Evolutionary conservation across 1,284 basidiomycete genomes (phyloP), one percentile per base, ranked within the genome.

Genomic region (Anthracocystis panici-leucophaei): DNA sequence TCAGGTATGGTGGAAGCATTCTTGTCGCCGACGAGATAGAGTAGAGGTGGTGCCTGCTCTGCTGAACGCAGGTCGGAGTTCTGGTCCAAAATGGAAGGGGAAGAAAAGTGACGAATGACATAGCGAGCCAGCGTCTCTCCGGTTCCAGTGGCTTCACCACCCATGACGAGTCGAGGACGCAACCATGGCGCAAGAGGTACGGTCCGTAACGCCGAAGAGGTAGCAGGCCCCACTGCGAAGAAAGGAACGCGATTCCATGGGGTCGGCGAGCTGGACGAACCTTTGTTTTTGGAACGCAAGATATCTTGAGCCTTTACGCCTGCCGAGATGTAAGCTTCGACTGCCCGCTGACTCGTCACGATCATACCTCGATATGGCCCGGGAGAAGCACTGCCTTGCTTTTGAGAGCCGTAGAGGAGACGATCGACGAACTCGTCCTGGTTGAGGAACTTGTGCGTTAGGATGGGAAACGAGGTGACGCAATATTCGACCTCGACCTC

Each of bases 211-310:
- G 74, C 71, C 5, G 75, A 76, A 11, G 67, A 65, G 14, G 82
- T 84, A 0, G 82, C 80, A 2, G 80, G 82, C 0, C 82, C 82
- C 2, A 83, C 80, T n/a, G 78, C 79, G 56, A 82, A 84, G 76
- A 82, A 81, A 18, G 82, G 82, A 18, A 77, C 66, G n/a, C 64
- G 69, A 27, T 58, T 74, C 81, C 81, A 82, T 33, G 66, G 64
- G 2, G 70, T 70, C 3, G 70, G 70, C 7, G 62, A 75, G 31
- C 67, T 70, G 35, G 57, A 54, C 5, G 67, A 64, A 16, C 51
- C 57, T 35, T 68, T 67, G 21, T 41, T 57, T 3, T 65, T 55
- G 53, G 57, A 40, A n/a, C 66, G 54, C 1, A 71, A 49, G 8
- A 61, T 38, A 12, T 64, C 59, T 21, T 70, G 57, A 3, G 74